Conservation (phyloP, 257 asterid species). For the Solanum chaucha region DNA sequence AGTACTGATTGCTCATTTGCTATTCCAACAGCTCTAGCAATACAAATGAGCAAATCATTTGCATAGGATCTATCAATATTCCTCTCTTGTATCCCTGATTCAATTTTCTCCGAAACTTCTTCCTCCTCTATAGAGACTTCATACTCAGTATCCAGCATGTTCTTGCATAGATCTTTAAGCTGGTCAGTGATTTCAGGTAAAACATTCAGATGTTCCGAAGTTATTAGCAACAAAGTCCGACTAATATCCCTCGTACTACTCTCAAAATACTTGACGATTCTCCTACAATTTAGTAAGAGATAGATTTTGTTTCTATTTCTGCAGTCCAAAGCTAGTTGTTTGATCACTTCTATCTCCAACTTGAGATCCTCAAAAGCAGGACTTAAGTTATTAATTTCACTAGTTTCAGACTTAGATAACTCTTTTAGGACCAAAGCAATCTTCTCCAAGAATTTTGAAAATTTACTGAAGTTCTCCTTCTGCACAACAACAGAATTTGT, state of each 20-base stretch:
- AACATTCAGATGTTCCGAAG: slow-evolving; percentile 1
- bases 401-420: slow-evolving; percentile 4
- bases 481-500: slow-evolving; percentile 17
- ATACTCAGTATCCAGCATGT: slow-evolving; percentile 20
- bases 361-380: slow-evolving; percentile 14
- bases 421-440: slow-evolving; percentile 15
- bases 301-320: slow-evolving; percentile 21
- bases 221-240: slow-evolving; percentile 8
- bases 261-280: slow-evolving; percentile 18
- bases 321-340: slow-evolving; percentile 18
- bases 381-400: background rate
- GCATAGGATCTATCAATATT: slow-evolving; percentile 30
- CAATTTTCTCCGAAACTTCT: slow-evolving; percentile 22
- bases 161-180: slow-evolving; percentile 17
- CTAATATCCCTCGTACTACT: slow-evolving; percentile 11
- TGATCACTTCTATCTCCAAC: slow-evolving; percentile 17
- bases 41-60: slow-evolving; percentile 15
- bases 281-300: slow-evolving; percentile 28
- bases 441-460: slow-evolving; percentile 20
- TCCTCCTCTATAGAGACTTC: slow-evolving; percentile 12
- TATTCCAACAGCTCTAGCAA: slow-evolving; percentile 22
- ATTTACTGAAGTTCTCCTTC: slow-evolving; percentile 23
- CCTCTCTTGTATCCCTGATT: slow-evolving; percentile 27
- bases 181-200: slow-evolving; percentile 5
- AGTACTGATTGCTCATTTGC: slow-evolving; percentile 10